Percentiles rank a stretch among this genome's conserved stretches.
These are phyloP conservation scores for Sorghum bicolor DNA, from an alignment of 176 grass and related monocot species.

Conservation along the genomic window DNA sequence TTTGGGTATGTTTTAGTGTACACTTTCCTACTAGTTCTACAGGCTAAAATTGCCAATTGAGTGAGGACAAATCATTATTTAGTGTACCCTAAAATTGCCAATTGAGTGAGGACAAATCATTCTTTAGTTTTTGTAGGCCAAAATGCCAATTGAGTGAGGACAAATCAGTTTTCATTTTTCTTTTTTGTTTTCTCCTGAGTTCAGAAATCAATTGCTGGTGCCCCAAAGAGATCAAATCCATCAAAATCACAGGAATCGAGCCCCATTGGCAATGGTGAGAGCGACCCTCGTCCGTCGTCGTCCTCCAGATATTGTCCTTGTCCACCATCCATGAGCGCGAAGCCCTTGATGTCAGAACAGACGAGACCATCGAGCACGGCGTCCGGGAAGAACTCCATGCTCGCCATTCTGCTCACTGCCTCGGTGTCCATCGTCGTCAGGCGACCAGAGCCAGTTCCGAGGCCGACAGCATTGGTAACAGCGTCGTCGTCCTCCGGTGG, in stretches of 20 bases:
- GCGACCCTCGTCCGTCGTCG: conserved; percentile 20
- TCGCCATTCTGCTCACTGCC: conserved; percentile 11
- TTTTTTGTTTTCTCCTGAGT: neutral
- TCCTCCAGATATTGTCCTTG: conserved; percentile 10
- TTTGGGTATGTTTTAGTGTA: neutral
- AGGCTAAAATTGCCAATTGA: neutral
- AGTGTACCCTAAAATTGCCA: neutral
- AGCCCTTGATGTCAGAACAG: conserved; percentile 21
- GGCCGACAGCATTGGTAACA: neutral
- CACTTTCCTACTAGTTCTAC: neutral
- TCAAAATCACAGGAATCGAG: conserved; percentile 42
- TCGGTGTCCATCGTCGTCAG: neutral
- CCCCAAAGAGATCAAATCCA: conserved; percentile 42
- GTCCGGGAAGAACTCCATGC: conserved; percentile 22
- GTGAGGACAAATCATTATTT: neutral
- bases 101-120: neutral
- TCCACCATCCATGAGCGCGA: conserved; percentile 19
- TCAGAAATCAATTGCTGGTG: conserved; percentile 37
- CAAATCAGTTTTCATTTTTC: neutral
- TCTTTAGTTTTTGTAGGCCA: neutral
- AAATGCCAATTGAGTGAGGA: neutral
- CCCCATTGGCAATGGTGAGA: conserved; percentile 31
- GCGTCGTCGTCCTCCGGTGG: neutral
- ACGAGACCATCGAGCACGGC: conserved; percentile 19
- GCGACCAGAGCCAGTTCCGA: neutral